phyloP scores from a whole-genome alignment of 371 early-diverging fungal species.

The Umbelopsis sp. region DNA sequence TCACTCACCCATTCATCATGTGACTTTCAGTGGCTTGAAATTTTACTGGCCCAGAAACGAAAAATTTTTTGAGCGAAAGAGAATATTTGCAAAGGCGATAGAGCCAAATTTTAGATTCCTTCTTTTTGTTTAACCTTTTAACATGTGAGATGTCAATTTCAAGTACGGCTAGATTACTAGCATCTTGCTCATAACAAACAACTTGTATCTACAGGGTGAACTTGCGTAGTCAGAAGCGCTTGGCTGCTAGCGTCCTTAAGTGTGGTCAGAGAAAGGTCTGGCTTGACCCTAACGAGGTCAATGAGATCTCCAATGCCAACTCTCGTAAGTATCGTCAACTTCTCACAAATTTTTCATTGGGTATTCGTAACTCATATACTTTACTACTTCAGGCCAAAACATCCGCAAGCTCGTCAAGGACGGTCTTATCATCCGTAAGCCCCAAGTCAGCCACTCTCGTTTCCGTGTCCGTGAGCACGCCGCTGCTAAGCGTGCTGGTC shows the following conservation, averaged over 20 bases:
- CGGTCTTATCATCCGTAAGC: slow-evolving; percentile 98
- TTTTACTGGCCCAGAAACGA: not conserved
- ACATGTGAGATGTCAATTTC: not conserved
- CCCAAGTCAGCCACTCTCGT: slow-evolving; percentile 91
- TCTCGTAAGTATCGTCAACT: slow-evolving; percentile 75
- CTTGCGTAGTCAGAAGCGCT: slow-evolving; percentile 90
- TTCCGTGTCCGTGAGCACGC: slow-evolving; percentile 94
- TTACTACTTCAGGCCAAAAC: slow-evolving; percentile 76
- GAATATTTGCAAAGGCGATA: not conserved
- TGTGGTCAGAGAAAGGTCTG: slow-evolving; percentile 99
- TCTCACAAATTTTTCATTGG: not conserved
- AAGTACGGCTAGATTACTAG: not conserved
- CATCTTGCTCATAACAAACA: not conserved
- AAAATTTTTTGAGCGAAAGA: not conserved
- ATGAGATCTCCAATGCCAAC: slow-evolving; percentile 96
- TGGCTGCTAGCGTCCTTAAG: slow-evolving; percentile 98
- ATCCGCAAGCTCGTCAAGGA: slow-evolving; percentile 97
- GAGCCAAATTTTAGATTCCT: not conserved
- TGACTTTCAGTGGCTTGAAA: not conserved
- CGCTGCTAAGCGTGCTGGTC: slow-evolving; percentile 98
- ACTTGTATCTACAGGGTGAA: slow-evolving; percentile 65
- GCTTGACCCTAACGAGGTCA: slow-evolving; percentile 99
- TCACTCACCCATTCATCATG: not conserved
- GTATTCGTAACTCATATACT: not conserved
- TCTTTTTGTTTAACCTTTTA: slow-evolving; percentile 7